phyloP scores from a whole-genome alignment of 2,329 filamentous ascomycete species.

The Epichloe glyceriae region DNA sequence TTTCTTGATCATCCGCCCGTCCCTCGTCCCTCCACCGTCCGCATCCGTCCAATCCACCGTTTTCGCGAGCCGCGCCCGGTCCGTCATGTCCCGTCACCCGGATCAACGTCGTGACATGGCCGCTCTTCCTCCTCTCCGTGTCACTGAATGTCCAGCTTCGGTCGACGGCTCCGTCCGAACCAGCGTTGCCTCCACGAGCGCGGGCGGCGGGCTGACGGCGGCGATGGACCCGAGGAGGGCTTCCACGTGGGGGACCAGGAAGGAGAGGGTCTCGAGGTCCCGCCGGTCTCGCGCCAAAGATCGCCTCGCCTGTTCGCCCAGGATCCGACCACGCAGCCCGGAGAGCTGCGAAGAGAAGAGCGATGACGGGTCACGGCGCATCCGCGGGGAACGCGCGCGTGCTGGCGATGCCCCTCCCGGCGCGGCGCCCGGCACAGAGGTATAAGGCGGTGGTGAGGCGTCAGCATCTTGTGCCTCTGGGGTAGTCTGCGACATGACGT shows the following conservation, averaged over 20 bases:
- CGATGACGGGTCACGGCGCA: conserved; percentile 6
- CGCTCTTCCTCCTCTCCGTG: conserved; percentile 15
- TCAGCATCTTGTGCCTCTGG: not conserved
- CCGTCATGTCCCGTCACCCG: conserved; percentile 13
- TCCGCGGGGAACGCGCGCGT: too few relatives aligned
- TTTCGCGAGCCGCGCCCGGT: not conserved
- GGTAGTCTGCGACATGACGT: not conserved
- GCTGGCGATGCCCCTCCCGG: not conserved
- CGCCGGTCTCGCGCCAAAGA: conserved; percentile 21
- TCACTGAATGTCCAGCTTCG: conserved; percentile 23
- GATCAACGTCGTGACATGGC: conserved; percentile 20
- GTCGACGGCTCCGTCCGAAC: conserved; percentile 28
- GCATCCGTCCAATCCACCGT: not conserved
- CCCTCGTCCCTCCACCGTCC: conserved; percentile 14
- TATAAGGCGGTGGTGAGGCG: conserved; percentile 1
- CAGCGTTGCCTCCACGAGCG: conserved; percentile 29
- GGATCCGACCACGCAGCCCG: conserved; percentile 25
- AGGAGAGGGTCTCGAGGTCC: conserved; percentile 26
- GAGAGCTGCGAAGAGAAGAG: conserved; percentile 24
- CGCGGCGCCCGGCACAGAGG: not conserved
- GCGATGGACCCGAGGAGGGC: conserved; percentile 27
- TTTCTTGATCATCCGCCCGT: not conserved
- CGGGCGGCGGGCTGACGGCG: conserved; percentile 17
- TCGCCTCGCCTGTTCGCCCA: conserved; percentile 19
- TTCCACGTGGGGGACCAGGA: conserved; percentile 28